Percentiles rank a stretch among this genome's conserved stretches.
Evolutionary conservation across 2,329 filamentous ascomycete species (phyloP).

Genomic region (Chrysoporthe austroafricana): DNA sequence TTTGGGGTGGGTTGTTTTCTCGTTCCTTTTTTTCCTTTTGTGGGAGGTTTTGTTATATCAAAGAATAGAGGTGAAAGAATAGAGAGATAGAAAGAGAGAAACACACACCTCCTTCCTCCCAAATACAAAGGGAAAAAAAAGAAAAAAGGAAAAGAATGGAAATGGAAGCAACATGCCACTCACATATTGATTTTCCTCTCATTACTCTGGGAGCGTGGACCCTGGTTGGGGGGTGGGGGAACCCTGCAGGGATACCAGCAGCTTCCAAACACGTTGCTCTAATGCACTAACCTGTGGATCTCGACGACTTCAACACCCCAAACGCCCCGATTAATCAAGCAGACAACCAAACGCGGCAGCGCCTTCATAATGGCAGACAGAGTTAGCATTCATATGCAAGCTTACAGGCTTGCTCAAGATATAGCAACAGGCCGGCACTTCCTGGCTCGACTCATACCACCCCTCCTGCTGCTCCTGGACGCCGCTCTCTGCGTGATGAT

Average conservation of each 20-base stretch:
- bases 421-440: conserved; percentile 53
- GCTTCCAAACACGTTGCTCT: conserved; percentile 24
- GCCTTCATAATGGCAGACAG: conserved; percentile 22
- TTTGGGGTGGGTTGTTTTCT: no score
- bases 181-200: no score
- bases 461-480: conserved; percentile 71
- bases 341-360: not conserved
- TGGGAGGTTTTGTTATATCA: not conserved
- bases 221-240: not conserved
- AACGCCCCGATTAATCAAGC: not conserved
- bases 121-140: no score
- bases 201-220: not conserved
- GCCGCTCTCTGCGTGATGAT: conserved; percentile 72
- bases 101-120: not conserved
- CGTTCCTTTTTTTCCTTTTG: not conserved
- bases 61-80: not conserved
- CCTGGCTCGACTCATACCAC: conserved; percentile 55
- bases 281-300: not conserved
- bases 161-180: no score
- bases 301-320: not conserved
- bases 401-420: conserved; percentile 43
- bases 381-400: conserved; percentile 32
- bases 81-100: not conserved
- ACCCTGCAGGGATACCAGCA: conserved; percentile 14
- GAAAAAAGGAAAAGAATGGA: no score